phyloP scores from a whole-genome alignment of 768 basidiomycete genomes.

The Trichaptum fuscoviolaceum region DNA sequence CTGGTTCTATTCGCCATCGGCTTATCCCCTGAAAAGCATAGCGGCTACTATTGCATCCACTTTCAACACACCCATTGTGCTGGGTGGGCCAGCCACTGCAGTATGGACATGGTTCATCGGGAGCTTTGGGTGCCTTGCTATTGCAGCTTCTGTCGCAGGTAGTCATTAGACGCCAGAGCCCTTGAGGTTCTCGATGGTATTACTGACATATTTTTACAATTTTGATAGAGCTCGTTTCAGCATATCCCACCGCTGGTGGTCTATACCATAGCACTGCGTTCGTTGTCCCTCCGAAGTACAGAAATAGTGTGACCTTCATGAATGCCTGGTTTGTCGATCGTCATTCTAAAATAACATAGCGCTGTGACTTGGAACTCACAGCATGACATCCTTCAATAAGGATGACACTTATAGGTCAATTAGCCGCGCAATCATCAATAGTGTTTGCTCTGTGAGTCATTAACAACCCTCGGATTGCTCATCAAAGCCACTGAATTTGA shows the following conservation, averaged over 20 bases:
- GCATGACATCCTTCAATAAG: constrained; percentile 13
- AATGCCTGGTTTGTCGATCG: constrained; percentile 28
- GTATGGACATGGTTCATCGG: constrained; percentile 35
- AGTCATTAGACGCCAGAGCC: not conserved
- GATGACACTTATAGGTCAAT: constrained; percentile 26
- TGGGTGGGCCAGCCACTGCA: constrained; percentile 32
- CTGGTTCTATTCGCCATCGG: not conserved
- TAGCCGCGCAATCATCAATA: constrained; percentile 27
- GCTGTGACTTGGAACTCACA: not conserved
- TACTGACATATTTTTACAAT: constrained; percentile 16
- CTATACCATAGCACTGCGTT: constrained; percentile 34
- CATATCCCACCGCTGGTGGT: constrained; percentile 38
- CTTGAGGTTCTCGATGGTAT: constrained; percentile 11
- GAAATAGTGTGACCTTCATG: constrained; percentile 30
- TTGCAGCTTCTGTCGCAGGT: constrained; percentile 6
- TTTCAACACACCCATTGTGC: constrained; percentile 31
- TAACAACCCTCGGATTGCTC: no score
- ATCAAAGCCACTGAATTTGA: not conserved
- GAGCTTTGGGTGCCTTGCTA: constrained; percentile 14
- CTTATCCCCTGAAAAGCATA: not conserved
- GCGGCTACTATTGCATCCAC: constrained; percentile 29
- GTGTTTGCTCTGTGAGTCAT: constrained; percentile 19
- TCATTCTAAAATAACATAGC: constrained; percentile 9
- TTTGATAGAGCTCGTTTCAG: constrained; percentile 29
- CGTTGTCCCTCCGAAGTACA: constrained; percentile 28